Base-by-base conservation (phyloP, 495 filamentous ascomycete species). In the Penicillium diatomitis region DNA sequence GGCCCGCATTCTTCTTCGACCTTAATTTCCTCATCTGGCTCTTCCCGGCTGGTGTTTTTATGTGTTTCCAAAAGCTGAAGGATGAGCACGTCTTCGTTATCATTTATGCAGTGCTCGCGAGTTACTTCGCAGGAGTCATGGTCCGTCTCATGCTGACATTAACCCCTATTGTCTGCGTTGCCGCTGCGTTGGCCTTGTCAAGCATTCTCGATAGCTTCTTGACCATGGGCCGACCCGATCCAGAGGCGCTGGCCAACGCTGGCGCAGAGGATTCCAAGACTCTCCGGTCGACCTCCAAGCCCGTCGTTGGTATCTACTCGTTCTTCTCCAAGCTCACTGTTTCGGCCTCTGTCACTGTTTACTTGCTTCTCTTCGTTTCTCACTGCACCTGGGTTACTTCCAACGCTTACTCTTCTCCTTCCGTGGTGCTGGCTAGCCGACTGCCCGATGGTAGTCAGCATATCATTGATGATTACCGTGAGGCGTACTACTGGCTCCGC, bases 331-430 rank as follows among this genome's bases (percentile, higher is more conserved):
- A 95, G 72, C 55, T 75, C 29, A 70, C 84, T 44, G 77, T 94
- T 28, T 80, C 86, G n/a, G 75, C 74, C 31, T 74, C 81, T 5
- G 71, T 91, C 54, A 82, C 80, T 2, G 56, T 82, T 44, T 99
- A 96, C 61, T 80, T 99, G 10, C 71, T 99, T 42, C 63, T 97
- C 38, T 99, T 97, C 55, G 94, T 99, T 39, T 79, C 90, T 38
- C 94, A 99, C 72, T 97, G 94, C 69, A 99, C 94, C 3, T 99
- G 94, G 92, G 94, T 99, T 27, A 99, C 94, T 8, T 96, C 91
- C 1, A 97, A 96, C 59, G 94, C 94, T 6, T 99, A 99, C 66
- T 96, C 90, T 5, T 97, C 94, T 8, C 94, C 94, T 1, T 99
- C 94, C 2, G 94, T 99, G 46, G 94, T 99, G 29, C 71, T 99